These are phyloP conservation scores for Colletotrichum spaethianum DNA, from an alignment of 2,329 filamentous ascomycete species.

Conservation along the genomic window DNA sequence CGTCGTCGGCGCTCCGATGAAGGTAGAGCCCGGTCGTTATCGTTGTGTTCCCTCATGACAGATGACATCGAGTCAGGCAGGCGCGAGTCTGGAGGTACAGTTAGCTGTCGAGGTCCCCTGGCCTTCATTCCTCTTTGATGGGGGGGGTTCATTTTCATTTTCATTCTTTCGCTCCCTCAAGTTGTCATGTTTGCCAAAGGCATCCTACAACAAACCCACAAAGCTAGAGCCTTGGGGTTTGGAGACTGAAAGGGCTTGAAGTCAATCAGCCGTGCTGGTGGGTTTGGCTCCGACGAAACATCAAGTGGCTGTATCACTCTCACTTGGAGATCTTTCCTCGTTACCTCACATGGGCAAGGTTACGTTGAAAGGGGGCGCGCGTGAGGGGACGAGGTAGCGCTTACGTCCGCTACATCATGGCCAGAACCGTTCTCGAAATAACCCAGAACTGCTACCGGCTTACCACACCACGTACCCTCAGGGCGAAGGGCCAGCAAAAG, in stretches of 20 bases:
- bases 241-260: not conserved
- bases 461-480: not conserved
- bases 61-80: slow-evolving; percentile 2
- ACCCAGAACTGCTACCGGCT: not conserved
- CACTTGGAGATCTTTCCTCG: not conserved
- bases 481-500: not conserved
- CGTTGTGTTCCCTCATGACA: not conserved
- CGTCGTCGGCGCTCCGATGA: not conserved
- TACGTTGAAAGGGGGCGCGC: not conserved
- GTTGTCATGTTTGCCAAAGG: not conserved
- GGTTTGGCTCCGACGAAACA: slow-evolving; percentile 5
- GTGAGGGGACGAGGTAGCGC: not conserved
- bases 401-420: not conserved
- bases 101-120: not conserved
- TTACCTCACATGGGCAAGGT: not conserved
- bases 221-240: not conserved
- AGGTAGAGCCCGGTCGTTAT: not conserved
- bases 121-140: not conserved
- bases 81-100: slow-evolving; percentile 10
- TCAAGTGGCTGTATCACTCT: not conserved
- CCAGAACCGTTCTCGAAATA: not conserved
- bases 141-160: not conserved
- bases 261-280: not conserved
- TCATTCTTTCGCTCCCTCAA: not conserved
- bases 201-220: not conserved